Evolutionary conservation across 352 stramenopile genomes (phyloP).

Genomic region (Phytophthora fragariaefolia): DNA sequence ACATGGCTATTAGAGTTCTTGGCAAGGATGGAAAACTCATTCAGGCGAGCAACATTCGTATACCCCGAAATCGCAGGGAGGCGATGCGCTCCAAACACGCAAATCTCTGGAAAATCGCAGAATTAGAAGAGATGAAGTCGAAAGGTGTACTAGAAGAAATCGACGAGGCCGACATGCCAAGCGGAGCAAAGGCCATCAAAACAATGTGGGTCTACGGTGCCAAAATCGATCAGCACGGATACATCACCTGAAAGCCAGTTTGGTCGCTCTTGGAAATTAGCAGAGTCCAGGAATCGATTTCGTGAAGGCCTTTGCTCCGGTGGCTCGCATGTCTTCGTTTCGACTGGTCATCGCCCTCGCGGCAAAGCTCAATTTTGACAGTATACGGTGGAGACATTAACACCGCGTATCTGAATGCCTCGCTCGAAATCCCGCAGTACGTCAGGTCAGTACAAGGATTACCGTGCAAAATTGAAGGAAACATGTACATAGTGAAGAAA

Average conservation of each 20-base stretch:
- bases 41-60: not conserved
- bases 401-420: constrained; percentile 11
- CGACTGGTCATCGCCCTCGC: not conserved
- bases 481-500: constrained; percentile 15
- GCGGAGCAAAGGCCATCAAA: not conserved
- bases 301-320: not conserved
- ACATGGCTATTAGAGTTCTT: not conserved
- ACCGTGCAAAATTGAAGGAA: not conserved
- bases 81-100: not conserved
- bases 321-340: constrained; percentile 9
- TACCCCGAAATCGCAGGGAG: not conserved
- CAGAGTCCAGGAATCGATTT: constrained; percentile 6
- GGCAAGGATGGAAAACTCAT: not conserved
- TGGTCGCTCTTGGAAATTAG: constrained; percentile 12
- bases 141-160: constrained; percentile 11
- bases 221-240: constrained; percentile 7
- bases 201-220: constrained; percentile 7
- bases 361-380: not conserved
- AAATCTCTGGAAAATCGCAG: not conserved
- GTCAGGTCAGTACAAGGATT: constrained; percentile 3
- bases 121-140: not conserved
- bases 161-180: not conserved
- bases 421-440: constrained; percentile 7
- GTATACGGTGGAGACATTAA: constrained; percentile 9
- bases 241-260: constrained; percentile 4